Conservation (phyloP, 2,329 filamentous ascomycete species). For the Pestalotiopsis sp. region DNA sequence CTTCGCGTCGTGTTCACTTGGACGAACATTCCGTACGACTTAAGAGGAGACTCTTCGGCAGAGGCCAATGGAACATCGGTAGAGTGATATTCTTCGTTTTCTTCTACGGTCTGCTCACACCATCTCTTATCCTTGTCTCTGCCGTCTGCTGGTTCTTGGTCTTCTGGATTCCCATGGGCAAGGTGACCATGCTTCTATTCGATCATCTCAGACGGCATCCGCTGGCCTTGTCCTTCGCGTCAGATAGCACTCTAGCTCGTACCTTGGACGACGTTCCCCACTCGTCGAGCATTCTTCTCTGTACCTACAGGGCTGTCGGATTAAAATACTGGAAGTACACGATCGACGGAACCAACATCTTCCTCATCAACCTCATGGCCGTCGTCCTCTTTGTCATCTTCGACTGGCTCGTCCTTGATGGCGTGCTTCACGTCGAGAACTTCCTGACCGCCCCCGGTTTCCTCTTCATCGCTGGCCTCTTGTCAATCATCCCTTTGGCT, state of each 20-base stretch:
- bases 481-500: constrained; percentile 93
- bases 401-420: constrained; percentile 81
- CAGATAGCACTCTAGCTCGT: constrained; percentile 76
- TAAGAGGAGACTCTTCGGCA: constrained; percentile 89
- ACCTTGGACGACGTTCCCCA: constrained; percentile 67
- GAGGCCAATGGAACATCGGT: constrained; percentile 93
- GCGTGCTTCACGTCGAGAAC: constrained; percentile 68
- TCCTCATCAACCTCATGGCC: constrained; percentile 94
- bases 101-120: constrained; percentile 92
- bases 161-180: constrained; percentile 98
- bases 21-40: constrained; percentile 43
- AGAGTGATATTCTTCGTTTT: constrained; percentile 94
- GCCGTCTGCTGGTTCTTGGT: constrained; percentile 94
- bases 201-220: constrained; percentile 92
- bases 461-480: constrained; percentile 79
- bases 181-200: constrained; percentile 86
- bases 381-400: constrained; percentile 94
- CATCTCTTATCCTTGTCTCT: constrained; percentile 82
- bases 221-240: constrained; percentile 89
- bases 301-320: constrained; percentile 95
- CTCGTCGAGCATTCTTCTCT: constrained; percentile 80
- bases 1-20: constrained; percentile 52
- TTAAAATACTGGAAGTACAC: constrained; percentile 99
- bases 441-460: constrained; percentile 82
- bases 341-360: constrained; percentile 96